Evolutionary conservation across 2,329 filamentous ascomycete species (phyloP).

Genomic region (Arthrobotrys sphaeroides): DNA sequence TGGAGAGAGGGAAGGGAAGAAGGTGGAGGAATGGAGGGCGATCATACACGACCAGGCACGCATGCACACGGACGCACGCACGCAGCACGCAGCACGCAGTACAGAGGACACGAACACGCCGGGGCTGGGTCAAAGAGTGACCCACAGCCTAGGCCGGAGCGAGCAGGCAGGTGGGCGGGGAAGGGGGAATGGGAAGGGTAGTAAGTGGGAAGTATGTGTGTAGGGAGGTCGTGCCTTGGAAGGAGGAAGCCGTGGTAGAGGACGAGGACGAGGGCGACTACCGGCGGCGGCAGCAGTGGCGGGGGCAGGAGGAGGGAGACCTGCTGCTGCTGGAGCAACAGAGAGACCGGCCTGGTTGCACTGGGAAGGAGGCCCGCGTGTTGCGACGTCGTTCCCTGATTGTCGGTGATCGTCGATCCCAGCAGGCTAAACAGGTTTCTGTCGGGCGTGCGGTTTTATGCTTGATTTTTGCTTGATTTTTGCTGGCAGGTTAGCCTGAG

Average conservation of each 20-base stretch:
- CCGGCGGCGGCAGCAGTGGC: neutral
- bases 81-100: too few relatives aligned
- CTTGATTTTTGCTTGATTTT: neutral
- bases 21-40: neutral
- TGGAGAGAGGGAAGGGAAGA: neutral
- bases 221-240: neutral
- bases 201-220: neutral
- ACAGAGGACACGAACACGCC: too few relatives aligned
- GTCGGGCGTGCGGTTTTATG: neutral
- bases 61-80: neutral
- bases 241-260: neutral
- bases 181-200: neutral
- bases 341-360: too few relatives aligned
- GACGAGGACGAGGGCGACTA: neutral
- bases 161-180: neutral
- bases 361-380: neutral
- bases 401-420: constrained; percentile 42
- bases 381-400: constrained; percentile 9
- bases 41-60: neutral
- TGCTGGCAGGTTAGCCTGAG: constrained; percentile 3
- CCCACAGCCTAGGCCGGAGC: too few relatives aligned
- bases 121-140: too few relatives aligned
- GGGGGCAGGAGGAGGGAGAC: too few relatives aligned
- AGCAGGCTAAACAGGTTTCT: constrained; percentile 14
- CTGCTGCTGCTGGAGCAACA: too few relatives aligned